Base-by-base conservation (phyloP, 768 basidiomycete genomes). In the Psilocybe subaeruginosa region DNA sequence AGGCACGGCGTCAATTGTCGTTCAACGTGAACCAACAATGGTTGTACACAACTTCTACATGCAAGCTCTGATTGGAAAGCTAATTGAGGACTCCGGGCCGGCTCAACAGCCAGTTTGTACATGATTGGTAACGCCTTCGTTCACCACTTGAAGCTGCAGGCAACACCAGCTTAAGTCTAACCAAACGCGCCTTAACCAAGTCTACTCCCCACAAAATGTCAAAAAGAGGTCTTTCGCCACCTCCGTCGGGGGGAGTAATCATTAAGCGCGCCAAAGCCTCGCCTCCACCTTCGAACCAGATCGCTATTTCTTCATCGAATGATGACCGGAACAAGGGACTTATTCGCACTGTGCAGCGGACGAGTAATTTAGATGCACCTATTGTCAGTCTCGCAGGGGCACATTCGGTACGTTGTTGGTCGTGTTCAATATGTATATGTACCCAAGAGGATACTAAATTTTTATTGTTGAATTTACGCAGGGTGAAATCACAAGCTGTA, bases 311-410 rank as follows among this genome's bases (percentile, higher is more conserved):
- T 0, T 89, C 89, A 2, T 82, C 85, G 0, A 83, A 84, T 57
- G 87, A 93, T 69, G 88, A 90, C 62, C 81, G 86, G 54, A 85
- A 82, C 73, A 92, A 92, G 71, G 92, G 88, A 19, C 85, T 95
- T 55, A 82, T 97, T 63, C 83, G 95, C 64, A 90, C 85, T 23
- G 85, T 99, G 29, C 91, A 93, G 73, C 83, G 97, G 49, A 99
- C 97, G n/a, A 95, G 92, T 75, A 89, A 85, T 66, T 83, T 99
- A 43, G 90, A 94, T 67, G 95, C 95, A 46, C 97, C 97, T 30
- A 99, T 99, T 69, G 87, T 99, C 69, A 92, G 91, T 68, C 79
- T 99, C 63, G 82, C 87, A 14, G 93, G 97, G 2, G 89, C 95
- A 4, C 95, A 97, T 76, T 83, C 87, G 52, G 92, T 96, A 75